Evolutionary conservation across 176 grass and related monocot genomes (phyloP), one percentile per base, ranked within the genome.

Genomic region (Elymus sibiricus): DNA sequence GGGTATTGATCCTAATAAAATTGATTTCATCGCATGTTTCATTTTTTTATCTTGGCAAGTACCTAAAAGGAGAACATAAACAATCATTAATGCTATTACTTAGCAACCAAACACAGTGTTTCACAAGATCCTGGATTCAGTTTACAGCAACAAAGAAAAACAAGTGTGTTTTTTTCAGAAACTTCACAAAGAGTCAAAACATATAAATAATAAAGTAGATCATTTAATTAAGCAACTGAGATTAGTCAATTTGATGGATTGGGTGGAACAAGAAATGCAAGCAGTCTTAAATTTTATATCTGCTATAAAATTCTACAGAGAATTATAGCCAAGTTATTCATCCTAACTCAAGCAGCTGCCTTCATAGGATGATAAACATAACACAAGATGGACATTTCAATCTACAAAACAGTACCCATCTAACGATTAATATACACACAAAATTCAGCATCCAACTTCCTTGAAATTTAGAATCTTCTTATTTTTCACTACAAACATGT

Each of bases 311-410:
- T n/a, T 79, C 79, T 22, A 68, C 17, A 46, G 1, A 73, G 31
- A 70, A 78, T 65, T 24, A 56, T 76, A 70, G 37, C 26, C 37
- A 22, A 22, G 7, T 68, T 83, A 81, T 87, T 69, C 43, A 37
- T 83, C 42, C 79, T 49, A 66, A 81, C 44, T 35, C n/a, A 67
- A 77, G 79, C 2, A 64, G 51, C 21, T 83, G 31, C 55, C 22
- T 34, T 80, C 27, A 64, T 51, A 78, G 9, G 58, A 62, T 74
- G 34, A 59, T 59, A 80, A 73, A 27, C 26, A 71, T 14, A 35
- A 65, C 47, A 81, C 26, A 29, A 47, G 43, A 82, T 64, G 55
- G n/a, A 8, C 58, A 64, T 79, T 64, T 29, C n/a, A 62, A 64
- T 43, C 59, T 79, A 67, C 70, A 51, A 8, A 51, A 29, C 25